phyloP scores from a whole-genome alignment of 176 grass and related monocot species.

The Hordeum marinum region DNA sequence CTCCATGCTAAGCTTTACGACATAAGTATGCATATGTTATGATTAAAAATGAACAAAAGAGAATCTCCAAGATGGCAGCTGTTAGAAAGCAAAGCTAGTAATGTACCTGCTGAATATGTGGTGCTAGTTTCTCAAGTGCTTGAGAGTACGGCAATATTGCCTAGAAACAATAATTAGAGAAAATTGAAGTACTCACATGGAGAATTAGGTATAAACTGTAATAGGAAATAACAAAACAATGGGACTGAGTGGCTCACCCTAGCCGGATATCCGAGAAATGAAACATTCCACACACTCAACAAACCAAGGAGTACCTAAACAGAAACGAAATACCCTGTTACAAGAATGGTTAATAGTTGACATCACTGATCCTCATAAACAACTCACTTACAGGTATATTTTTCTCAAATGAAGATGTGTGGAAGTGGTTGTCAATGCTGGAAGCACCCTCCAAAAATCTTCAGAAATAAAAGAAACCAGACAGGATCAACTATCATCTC shows the following conservation, averaged over 20 bases:
- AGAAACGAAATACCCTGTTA: constrained; percentile 32
- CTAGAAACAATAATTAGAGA: constrained; percentile 30
- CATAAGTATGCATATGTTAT: constrained; percentile 18
- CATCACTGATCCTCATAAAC: neutral
- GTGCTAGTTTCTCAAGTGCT: constrained; percentile 95
- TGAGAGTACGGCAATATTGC: constrained; percentile 95
- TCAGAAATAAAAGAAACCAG: constrained; percentile 30
- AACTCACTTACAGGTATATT: constrained; percentile 85
- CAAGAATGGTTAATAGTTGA: constrained; percentile 8
- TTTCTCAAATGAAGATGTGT: constrained; percentile 73
- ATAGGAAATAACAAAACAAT: constrained; percentile 3
- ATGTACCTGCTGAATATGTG: constrained; percentile 97
- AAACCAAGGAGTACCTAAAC: constrained; percentile 93
- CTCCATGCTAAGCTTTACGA: constrained; percentile 96
- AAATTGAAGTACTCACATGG: neutral
- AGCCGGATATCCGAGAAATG: constrained; percentile 88
- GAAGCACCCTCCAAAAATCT: constrained; percentile 97
- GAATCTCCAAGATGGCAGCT: neutral
- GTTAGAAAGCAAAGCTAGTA: constrained; percentile 15
- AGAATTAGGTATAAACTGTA: neutral
- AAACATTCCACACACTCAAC: constrained; percentile 97
- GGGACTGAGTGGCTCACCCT: constrained; percentile 47
- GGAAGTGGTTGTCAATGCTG: constrained; percentile 81
- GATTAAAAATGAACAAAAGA: constrained; percentile 17
- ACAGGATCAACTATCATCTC: neutral